phyloP scores from a whole-genome alignment of 768 basidiomycete genomes.

The Paxillus ammoniavirescens region DNA sequence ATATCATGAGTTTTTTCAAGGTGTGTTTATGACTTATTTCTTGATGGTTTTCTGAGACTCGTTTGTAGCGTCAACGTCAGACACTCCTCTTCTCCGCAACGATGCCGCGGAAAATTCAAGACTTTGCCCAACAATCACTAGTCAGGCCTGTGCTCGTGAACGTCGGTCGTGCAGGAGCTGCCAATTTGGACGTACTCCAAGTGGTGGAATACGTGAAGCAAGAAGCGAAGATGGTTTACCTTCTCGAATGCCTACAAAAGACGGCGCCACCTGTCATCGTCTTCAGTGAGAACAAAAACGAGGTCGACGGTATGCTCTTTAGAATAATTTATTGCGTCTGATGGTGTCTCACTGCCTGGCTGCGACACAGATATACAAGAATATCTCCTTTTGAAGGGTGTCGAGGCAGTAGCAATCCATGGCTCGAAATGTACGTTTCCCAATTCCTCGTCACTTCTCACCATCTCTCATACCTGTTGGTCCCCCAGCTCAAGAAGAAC shows the following conservation, averaged over 20 bases:
- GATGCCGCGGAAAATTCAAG: slow-evolving; percentile 98
- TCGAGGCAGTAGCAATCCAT: slow-evolving; percentile 98
- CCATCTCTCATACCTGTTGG: neutral
- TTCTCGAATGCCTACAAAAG: slow-evolving; percentile 96
- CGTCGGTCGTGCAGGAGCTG: slow-evolving; percentile 96
- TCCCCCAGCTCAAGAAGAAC: slow-evolving; percentile 87
- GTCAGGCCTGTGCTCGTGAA: slow-evolving; percentile 94
- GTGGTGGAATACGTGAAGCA: slow-evolving; percentile 99
- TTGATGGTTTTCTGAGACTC: slow-evolving; percentile 4
- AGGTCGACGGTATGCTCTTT: slow-evolving; percentile 83
- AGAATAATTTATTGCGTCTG: neutral
- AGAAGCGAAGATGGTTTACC: slow-evolving; percentile 99
- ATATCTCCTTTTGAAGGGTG: slow-evolving; percentile 92
- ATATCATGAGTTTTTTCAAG: slow-evolving; percentile 99
- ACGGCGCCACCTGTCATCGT: slow-evolving; percentile 97
- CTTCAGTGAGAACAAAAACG: slow-evolving; percentile 99
- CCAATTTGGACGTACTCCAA: slow-evolving; percentile 93
- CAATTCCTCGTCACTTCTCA: neutral
- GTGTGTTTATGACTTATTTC: slow-evolving; percentile 39
- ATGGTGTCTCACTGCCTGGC: neutral
- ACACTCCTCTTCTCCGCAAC: slow-evolving; percentile 97
- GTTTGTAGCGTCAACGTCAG: slow-evolving; percentile 83
- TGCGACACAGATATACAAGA: slow-evolving; percentile 87
- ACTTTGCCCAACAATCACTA: slow-evolving; percentile 96
- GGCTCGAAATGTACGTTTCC: slow-evolving; percentile 82